These are phyloP conservation scores for Termitomyces sp. DNA, from an alignment of 768 basidiomycete species.

Conservation along the genomic window DNA sequence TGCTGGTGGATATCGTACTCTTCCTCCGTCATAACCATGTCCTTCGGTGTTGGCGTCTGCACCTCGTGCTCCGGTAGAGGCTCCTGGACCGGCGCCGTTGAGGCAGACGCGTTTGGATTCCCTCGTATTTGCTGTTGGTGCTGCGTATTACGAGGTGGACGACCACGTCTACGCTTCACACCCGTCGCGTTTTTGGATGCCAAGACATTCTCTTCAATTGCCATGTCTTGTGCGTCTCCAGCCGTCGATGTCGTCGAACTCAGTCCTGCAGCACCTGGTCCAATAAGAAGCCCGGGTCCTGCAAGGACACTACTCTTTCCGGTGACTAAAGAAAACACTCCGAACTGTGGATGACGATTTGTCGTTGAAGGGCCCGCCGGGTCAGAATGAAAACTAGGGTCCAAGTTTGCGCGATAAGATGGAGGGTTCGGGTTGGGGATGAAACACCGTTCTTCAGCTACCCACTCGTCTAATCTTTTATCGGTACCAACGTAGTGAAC, in stretches of 20 bases:
- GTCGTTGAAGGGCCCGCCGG: neutral
- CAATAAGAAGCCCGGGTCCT: neutral
- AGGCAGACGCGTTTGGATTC: conserved; percentile 6
- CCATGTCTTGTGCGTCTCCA: neutral
- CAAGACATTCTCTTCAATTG: neutral
- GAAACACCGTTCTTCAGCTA: conserved; percentile 38
- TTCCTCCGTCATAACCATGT: conserved; percentile 53
- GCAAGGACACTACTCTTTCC: neutral
- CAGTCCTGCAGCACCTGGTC: conserved; percentile 6
- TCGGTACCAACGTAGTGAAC: conserved; percentile 71
- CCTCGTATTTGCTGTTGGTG: neutral
- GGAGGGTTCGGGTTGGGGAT: conserved; percentile 6
- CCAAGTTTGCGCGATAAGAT: neutral
- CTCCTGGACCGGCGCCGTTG: conserved; percentile 9
- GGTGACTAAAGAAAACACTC: neutral
- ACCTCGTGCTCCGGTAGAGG: conserved; percentile 5
- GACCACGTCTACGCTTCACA: conserved; percentile 11
- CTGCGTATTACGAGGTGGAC: neutral
- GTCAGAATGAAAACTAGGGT: neutral
- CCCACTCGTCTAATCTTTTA: conserved; percentile 74
- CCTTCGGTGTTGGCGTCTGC: conserved; percentile 13
- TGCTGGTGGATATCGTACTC: conserved; percentile 66
- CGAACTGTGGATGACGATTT: neutral
- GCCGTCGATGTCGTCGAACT: neutral
- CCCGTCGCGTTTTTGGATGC: neutral